phyloP scores from a whole-genome alignment of 169 alveolate species.

The Theileria parva region DNA sequence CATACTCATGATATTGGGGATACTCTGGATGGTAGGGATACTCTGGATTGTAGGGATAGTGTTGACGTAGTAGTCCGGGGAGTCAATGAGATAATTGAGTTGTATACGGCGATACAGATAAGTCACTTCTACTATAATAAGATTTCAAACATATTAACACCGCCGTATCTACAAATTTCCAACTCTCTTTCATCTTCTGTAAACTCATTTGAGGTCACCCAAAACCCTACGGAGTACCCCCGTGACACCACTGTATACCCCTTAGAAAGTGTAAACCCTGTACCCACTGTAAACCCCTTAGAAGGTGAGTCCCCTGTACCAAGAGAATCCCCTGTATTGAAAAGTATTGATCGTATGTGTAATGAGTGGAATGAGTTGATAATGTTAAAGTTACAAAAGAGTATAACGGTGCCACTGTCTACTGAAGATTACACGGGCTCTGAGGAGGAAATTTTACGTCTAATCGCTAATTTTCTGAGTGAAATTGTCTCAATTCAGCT shows the following conservation, averaged over 20 bases:
- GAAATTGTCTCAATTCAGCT: slow-evolving; percentile 14
- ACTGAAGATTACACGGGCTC: background rate
- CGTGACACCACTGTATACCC: no score
- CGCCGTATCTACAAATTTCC: background rate
- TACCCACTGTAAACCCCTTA: no score
- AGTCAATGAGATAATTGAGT: background rate
- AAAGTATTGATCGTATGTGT: background rate
- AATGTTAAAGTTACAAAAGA: background rate
- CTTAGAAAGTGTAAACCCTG: no score
- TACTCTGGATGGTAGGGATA: no score
- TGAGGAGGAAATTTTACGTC: background rate
- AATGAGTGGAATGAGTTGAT: slow-evolving; percentile 4
- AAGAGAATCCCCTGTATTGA: background rate
- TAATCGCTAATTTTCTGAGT: background rate
- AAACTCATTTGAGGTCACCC: background rate
- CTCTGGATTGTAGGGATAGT: no score
- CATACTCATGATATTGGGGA: no score
- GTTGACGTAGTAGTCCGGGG: background rate
- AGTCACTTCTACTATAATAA: slow-evolving; percentile 5
- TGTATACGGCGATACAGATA: slow-evolving; percentile 3
- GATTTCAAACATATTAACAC: background rate
- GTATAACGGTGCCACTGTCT: background rate
- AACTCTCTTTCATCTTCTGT: background rate
- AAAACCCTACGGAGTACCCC: no score
- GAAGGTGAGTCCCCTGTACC: background rate